phyloP scores from a whole-genome alignment of 192 early-diverging fungal genomes.

The Backusella luteola region DNA sequence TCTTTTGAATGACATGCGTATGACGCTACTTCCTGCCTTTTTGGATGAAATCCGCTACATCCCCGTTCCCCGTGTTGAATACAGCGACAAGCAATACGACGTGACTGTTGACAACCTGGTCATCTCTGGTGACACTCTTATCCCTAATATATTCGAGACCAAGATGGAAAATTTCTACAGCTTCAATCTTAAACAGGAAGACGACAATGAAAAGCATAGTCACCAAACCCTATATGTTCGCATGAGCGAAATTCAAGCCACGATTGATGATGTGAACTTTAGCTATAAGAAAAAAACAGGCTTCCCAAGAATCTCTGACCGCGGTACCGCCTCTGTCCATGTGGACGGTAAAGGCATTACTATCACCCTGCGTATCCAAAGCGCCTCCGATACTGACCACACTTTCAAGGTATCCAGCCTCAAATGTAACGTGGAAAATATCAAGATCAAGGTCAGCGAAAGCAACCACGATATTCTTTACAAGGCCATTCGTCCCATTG shows the following conservation, averaged over 20 bases:
- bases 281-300: constrained; percentile 42
- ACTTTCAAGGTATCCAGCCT: constrained; percentile 32
- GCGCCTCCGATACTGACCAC: constrained; percentile 27
- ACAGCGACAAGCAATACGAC: constrained; percentile 43
- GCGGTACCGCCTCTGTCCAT: constrained; percentile 31
- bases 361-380: constrained; percentile 26
- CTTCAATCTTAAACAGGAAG: constrained; percentile 25
- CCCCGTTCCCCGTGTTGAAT: constrained; percentile 46
- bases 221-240: constrained; percentile 31
- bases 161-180: constrained; percentile 39
- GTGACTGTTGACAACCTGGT: constrained; percentile 42
- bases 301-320: constrained; percentile 35
- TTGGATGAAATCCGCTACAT: constrained; percentile 42
- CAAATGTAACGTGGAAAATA: constrained; percentile 26
- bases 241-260: constrained; percentile 39
- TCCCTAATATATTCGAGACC: constrained; percentile 38
- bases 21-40: constrained; percentile 38
- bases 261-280: constrained; percentile 37
- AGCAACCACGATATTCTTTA: constrained; percentile 22
- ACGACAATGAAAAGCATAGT: constrained; percentile 13
- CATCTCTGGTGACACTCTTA: constrained; percentile 37
- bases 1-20: constrained; percentile 41
- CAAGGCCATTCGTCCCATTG: constrained; percentile 32
- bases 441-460: constrained; percentile 5
- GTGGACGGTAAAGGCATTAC: constrained; percentile 21